phyloP scores from a whole-genome alignment of 2,329 filamentous ascomycete genomes.

The Colletotrichum somersetense region DNA sequence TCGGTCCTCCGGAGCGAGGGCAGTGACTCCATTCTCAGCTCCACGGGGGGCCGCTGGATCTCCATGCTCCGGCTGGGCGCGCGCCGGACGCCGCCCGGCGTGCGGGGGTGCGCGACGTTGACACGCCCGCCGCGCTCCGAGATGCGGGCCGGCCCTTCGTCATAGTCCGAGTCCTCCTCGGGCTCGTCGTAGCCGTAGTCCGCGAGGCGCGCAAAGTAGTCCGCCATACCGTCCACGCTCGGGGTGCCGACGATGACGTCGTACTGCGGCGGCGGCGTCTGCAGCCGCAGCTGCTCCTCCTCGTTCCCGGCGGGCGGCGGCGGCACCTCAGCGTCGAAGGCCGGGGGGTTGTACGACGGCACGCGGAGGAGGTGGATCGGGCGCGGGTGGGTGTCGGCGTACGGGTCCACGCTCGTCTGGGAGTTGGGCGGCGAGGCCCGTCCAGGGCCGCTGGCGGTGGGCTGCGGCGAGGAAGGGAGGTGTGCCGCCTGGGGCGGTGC shows the following conservation, averaged over 20 bases:
- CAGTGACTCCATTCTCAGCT: conserved; percentile 49
- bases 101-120: conserved; percentile 69
- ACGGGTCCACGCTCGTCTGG: conserved; percentile 22
- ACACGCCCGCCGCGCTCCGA: conserved; percentile 66
- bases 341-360: conserved; percentile 89
- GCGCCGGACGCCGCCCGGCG: conserved; percentile 61
- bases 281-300: conserved; percentile 51
- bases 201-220: conserved; percentile 87
- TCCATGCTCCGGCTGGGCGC: conserved; percentile 70
- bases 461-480: conserved; percentile 48
- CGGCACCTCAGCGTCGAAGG: conserved; percentile 84
- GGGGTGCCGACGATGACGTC: conserved; percentile 80
- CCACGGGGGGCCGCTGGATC: conserved; percentile 59
- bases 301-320: conserved; percentile 67
- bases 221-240: conserved; percentile 78
- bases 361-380: conserved; percentile 87
- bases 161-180: conserved; percentile 60
- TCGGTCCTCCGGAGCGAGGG: conserved; percentile 6
- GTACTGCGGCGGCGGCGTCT: conserved; percentile 89
- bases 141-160: conserved; percentile 60
- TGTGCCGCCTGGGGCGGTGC: conserved; percentile 70
- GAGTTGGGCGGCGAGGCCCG: conserved; percentile 33
- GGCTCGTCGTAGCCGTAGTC: conserved; percentile 70
- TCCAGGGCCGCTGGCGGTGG: conserved; percentile 39
- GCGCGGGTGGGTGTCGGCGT: conserved; percentile 59